Evolutionary conservation across 805 yeast species (phyloP).

Genomic region (Nakazawaea wyomingensis): DNA sequence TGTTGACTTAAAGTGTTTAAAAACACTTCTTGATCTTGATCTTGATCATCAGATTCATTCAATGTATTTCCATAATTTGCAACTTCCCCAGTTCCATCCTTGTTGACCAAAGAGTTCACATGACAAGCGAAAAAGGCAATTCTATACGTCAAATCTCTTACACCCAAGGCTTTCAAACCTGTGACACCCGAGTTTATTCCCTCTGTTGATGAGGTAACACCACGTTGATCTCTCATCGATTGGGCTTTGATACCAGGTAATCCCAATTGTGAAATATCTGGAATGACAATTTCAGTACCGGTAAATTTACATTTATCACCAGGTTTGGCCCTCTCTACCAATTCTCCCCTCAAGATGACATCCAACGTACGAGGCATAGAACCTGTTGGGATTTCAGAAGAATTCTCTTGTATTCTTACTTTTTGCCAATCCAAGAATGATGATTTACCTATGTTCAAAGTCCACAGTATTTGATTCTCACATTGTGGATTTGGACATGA

Average conservation of each 20-base stretch:
- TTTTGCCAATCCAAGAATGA: conserved; percentile 96
- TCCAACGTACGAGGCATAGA: conserved; percentile 98
- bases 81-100: conserved; percentile 20
- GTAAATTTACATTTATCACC: conserved; percentile 94
- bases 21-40: conserved; percentile 75
- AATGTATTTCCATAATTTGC: conserved; percentile 25
- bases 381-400: conserved; percentile 96
- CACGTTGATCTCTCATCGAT: conserved; percentile 61
- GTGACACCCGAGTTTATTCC: conserved; percentile 79
- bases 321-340: conserved; percentile 94
- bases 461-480: conserved; percentile 82
- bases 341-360: conserved; percentile 86
- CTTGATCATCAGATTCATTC: conserved; percentile 35
- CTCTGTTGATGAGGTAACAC: conserved; percentile 48
- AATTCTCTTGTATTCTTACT: conserved; percentile 90
- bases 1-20: conserved; percentile 72
- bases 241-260: conserved; percentile 92
- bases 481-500: conserved; percentile 86
- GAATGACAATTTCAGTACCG: conserved; percentile 91
- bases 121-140: conserved; percentile 90
- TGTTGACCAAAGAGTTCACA: conserved; percentile 59
- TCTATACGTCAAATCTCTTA: conserved; percentile 86
- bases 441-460: conserved; percentile 75
- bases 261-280: conserved; percentile 91
- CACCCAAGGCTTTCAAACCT: conserved; percentile 91